A percentile compares a stretch with the other conserved stretches of the same genome.
These are phyloP conservation scores for Kwoniella mangroviensis DNA, from an alignment of 768 basidiomycete species.

Conservation along the genomic window DNA sequence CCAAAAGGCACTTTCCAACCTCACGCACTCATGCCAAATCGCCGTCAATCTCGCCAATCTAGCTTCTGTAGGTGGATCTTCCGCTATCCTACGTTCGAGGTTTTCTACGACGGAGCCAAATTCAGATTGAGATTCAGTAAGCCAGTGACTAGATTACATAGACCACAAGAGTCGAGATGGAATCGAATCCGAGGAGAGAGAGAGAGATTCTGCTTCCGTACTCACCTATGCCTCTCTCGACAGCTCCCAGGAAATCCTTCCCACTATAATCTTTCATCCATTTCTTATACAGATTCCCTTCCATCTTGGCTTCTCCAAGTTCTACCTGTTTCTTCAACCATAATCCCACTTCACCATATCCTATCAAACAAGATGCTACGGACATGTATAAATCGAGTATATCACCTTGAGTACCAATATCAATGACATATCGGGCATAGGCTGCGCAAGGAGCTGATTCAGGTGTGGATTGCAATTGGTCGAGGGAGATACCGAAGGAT, in stretches of 20 bases:
- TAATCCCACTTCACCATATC: constrained; percentile 89
- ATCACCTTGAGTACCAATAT: constrained; percentile 79
- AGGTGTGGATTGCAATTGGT: constrained; percentile 67
- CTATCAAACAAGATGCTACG: constrained; percentile 80
- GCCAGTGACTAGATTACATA: too few species aligned
- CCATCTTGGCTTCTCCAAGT: constrained; percentile 64
- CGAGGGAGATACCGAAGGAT: constrained; percentile 68
- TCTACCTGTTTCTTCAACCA: constrained; percentile 72
- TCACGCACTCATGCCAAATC: constrained; percentile 77
- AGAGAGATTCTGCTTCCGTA: background rate
- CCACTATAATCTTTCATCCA: constrained; percentile 72
- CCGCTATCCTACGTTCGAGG: constrained; percentile 70
- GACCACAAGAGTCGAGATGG: too few species aligned
- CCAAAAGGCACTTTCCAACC: constrained; percentile 86
- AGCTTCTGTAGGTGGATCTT: constrained; percentile 67
- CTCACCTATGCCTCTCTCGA: constrained; percentile 74
- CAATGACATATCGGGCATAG: constrained; percentile 84
- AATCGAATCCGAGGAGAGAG: too few species aligned
- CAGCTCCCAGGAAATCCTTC: constrained; percentile 71
- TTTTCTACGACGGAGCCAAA: constrained; percentile 61
- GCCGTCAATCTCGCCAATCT: constrained; percentile 69
- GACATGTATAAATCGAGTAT: constrained; percentile 74
- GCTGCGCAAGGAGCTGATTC: constrained; percentile 78
- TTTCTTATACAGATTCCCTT: constrained; percentile 72
- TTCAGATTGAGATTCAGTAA: background rate